These are phyloP conservation scores for Adansonia madagascariensis DNA, from an alignment of 441 rosid species.

Conservation along the genomic window DNA sequence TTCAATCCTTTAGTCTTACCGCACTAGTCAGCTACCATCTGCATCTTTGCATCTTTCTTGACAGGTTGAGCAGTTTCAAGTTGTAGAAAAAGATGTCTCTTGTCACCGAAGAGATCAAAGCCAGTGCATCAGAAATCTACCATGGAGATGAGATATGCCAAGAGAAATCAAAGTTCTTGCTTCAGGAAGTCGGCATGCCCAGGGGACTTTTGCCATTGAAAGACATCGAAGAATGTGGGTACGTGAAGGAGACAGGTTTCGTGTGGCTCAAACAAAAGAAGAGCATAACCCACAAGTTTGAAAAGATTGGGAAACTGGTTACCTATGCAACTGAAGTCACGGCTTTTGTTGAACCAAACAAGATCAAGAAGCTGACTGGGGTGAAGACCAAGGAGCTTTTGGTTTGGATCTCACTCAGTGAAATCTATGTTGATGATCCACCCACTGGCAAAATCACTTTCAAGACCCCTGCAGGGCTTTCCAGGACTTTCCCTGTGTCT, in stretches of 20 bases:
- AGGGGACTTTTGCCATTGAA: conserved; percentile 78
- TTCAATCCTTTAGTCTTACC: not conserved
- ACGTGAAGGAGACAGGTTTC: conserved; percentile 73
- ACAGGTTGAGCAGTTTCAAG: not conserved
- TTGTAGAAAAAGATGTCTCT: conserved; percentile 47
- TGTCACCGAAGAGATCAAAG: conserved; percentile 70
- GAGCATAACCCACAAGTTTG: conserved; percentile 78
- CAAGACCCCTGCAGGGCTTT: conserved; percentile 65
- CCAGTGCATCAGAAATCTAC: conserved; percentile 70
- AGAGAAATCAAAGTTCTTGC: conserved; percentile 64
- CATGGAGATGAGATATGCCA: conserved; percentile 74
- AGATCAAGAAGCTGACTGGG: conserved; percentile 92
- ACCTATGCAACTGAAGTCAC: conserved; percentile 64
- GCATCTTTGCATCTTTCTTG: not conserved
- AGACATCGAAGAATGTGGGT: conserved; percentile 84
- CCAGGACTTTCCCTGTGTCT: conserved; percentile 56
- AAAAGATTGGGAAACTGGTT: conserved; percentile 56
- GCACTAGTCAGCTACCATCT: not conserved
- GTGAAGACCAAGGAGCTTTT: conserved; percentile 92
- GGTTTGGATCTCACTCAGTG: conserved; percentile 71
- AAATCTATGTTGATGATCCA: conserved; percentile 63
- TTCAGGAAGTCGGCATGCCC: conserved; percentile 63
- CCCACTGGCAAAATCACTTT: conserved; percentile 59
- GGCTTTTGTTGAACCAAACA: conserved; percentile 55
- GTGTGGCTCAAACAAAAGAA: conserved; percentile 96